Evolutionary conservation across 2,329 filamentous ascomycete species (phyloP).

Genomic region (Phialemonium atrogriseum): DNA sequence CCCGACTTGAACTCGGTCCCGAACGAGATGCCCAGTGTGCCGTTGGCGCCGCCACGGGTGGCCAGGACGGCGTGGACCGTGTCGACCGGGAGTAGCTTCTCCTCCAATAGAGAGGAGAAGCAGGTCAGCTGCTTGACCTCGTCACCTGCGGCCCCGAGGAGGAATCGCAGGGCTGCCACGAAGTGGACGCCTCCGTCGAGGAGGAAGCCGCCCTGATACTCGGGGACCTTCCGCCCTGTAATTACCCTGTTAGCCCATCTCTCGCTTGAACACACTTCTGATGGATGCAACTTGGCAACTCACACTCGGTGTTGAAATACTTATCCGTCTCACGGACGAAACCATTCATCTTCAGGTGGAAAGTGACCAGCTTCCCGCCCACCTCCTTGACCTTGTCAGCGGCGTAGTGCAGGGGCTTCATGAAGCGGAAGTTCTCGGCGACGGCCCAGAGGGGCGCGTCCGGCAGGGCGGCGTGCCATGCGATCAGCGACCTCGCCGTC

Average conservation of each 20-base stretch:
- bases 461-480: conserved; percentile 20
- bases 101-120: conserved; percentile 42
- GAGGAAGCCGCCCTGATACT: conserved; percentile 68
- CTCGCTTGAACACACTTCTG: conserved; percentile 26
- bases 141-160: conserved; percentile 40
- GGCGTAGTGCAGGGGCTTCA: conserved; percentile 19
- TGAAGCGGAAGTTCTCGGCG: conserved; percentile 67
- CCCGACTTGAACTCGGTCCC: conserved; percentile 14
- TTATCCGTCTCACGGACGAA: conserved; percentile 34
- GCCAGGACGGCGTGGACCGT: conserved; percentile 46
- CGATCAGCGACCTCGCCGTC: conserved; percentile 14
- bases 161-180: conserved; percentile 49
- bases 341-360: conserved; percentile 32
- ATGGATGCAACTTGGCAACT: conserved; percentile 5
- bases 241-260: background rate
- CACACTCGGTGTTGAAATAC: conserved; percentile 41
- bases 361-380: conserved; percentile 21
- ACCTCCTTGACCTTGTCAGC: conserved; percentile 13
- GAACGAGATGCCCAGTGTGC: conserved; percentile 13
- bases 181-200: conserved; percentile 69
- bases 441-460: conserved; percentile 43
- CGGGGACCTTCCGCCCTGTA: conserved; percentile 56
- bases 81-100: conserved; percentile 55
- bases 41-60: conserved; percentile 11
- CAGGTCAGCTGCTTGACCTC: conserved; percentile 40